Base-by-base conservation (phyloP, 768 basidiomycete genomes). In the Lentinula guzmanii region DNA sequence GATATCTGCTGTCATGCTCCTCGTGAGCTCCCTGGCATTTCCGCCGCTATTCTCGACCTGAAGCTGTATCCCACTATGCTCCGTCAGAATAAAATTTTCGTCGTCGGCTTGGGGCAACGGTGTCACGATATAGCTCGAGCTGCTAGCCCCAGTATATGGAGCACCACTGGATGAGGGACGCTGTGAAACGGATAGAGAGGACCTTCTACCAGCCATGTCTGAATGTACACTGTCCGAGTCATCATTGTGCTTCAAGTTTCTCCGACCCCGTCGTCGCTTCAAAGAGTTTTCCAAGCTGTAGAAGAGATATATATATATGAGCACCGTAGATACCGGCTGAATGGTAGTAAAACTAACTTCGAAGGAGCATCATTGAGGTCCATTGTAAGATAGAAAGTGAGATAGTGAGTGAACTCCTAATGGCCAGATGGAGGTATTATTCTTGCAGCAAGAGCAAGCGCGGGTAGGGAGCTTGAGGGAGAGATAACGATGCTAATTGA, bases 221-320 rank as follows among this genome's bases (percentile, higher is more conserved):
- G 56, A 39, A 24, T 28, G 42, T 24, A 53, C 59, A 28, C 10
- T 43, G 11, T 52, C 58, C 34, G 51, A 35, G 41, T 63, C 62
- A 28, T 59, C 62, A 34, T 35, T 35, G 18, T 43, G 37, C 43
- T 63, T 63, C 33, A 63, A 46, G 51, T 63, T 63, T 15, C 48
- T 39, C 34, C 57, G 56, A 13, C 62, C 62, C 21, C 58, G 48
- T 39, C 62, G 56, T 51, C 62, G 56, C 54, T 63, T 63, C 24
- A 63, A 31, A 16, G 43, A 50, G 11, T 41, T 56, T 43, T 39
- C 55, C 18, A 56, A 15, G 24, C 55, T 56, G 41, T 4, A 28
- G n/a, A 16, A 16, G 6, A 35, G 1, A 6, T 39, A 2, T 8
- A 8, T 13, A 39, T 1, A 48, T 9, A 5, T 43, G 5, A 43